These are phyloP conservation scores for Trametes sp. DNA, from an alignment of 1,284 basidiomycete genomes.

Conservation along the genomic window DNA sequence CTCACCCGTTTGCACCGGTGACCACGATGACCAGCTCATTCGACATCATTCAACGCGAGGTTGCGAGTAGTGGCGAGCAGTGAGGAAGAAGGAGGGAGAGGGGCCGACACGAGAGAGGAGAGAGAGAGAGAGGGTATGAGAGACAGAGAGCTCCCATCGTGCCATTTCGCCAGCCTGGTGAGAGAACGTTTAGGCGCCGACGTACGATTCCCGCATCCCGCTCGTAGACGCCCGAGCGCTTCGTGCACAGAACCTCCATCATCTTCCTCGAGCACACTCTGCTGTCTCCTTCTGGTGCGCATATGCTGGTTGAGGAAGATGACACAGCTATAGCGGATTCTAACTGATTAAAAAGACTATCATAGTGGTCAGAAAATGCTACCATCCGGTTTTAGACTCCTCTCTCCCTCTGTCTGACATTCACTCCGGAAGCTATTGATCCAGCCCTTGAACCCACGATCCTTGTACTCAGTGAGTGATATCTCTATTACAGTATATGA, in stretches of 20 bases:
- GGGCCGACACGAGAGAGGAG: neutral
- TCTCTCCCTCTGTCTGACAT: no score
- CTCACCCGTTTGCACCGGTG: slow-evolving; percentile 73
- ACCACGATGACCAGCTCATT: slow-evolving; percentile 61
- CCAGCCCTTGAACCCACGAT: no score
- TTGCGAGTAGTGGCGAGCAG: neutral
- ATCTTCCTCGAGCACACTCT: neutral
- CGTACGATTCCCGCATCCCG: neutral
- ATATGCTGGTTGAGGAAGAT: no score
- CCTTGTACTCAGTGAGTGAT: no score
- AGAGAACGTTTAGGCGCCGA: slow-evolving; percentile 22
- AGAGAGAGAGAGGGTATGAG: neutral
- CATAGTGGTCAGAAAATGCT: no score
- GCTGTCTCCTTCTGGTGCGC: no score
- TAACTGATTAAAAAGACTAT: no score
- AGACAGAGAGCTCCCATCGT: no score
- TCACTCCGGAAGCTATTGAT: no score
- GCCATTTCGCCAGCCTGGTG: neutral
- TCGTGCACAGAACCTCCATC: neutral
- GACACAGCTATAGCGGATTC: no score
- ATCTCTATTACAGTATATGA: no score
- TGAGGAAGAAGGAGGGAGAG: neutral
- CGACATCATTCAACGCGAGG: neutral
- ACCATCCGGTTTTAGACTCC: no score
- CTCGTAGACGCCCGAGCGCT: neutral